phyloP scores from a whole-genome alignment of 768 basidiomycete species.

The Gyrodon lividus region DNA sequence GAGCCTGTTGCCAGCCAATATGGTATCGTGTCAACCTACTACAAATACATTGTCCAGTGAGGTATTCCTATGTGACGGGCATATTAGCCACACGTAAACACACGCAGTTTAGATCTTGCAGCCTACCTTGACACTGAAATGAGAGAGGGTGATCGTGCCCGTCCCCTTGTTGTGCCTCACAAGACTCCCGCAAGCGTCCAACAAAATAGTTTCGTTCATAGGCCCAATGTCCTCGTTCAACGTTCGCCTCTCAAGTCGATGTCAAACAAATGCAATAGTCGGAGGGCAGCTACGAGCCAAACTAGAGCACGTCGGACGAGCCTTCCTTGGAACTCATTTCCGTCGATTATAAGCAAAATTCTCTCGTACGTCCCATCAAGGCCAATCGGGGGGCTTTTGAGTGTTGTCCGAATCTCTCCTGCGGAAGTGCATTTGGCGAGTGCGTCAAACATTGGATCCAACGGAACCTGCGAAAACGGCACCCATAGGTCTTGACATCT shows the following conservation, averaged over 20 bases:
- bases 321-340: background rate
- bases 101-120: background rate
- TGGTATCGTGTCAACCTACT: conserved; percentile 3
- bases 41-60: conserved; percentile 1
- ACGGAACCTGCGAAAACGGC: conserved; percentile 10
- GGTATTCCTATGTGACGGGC: conserved; percentile 11
- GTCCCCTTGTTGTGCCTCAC: conserved; percentile 15
- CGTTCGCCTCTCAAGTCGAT: background rate
- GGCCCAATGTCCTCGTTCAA: conserved; percentile 9
- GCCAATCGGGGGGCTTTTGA: conserved; percentile 14
- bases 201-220: conserved; percentile 4
- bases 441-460: conserved; percentile 22
- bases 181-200: conserved; percentile 16
- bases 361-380: conserved; percentile 22
- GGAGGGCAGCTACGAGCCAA: conserved; percentile 19
- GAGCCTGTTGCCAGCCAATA: conserved; percentile 1
- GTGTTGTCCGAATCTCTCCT: conserved; percentile 11
- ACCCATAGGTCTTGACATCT: background rate
- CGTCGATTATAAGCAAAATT: conserved; percentile 15
- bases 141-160: conserved; percentile 12
- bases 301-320: conserved; percentile 10
- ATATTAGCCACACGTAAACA: background rate
- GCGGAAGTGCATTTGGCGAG: conserved; percentile 10
- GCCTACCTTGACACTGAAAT: conserved; percentile 25
- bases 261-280: conserved; percentile 12